A percentile compares a stretch with the other conserved stretches of the same genome.
Conservation (phyloP, 169 alveolate genomes). For the Plasmodium cynomolgi region DNA sequence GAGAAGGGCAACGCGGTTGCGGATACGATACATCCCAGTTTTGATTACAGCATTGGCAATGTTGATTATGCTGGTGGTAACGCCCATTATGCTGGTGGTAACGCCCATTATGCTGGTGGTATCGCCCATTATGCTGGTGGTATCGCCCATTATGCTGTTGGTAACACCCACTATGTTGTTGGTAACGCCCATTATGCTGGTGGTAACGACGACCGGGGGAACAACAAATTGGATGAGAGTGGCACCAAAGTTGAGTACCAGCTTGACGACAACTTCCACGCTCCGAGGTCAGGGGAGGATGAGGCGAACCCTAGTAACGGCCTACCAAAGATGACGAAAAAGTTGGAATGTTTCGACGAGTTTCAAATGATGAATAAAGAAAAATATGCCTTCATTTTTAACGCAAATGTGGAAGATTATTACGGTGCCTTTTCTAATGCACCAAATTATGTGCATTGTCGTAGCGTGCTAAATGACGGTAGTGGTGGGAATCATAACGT, state of each 20-base stretch:
- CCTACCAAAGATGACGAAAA: neutral
- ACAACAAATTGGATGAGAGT: neutral
- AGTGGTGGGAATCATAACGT: neutral
- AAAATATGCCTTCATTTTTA: constrained; percentile 46
- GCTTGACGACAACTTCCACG: neutral
- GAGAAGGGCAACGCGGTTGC: neutral
- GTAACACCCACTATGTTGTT: neutral
- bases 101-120: too few species aligned
- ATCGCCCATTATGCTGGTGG: neutral
- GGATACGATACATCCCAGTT: neutral
- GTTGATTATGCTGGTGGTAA: neutral
- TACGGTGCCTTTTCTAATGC: neutral
- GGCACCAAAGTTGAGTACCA: neutral
- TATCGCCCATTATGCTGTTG: neutral
- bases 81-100: neutral
- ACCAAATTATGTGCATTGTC: neutral
- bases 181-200: too few species aligned
- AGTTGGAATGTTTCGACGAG: constrained; percentile 29
- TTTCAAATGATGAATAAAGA: constrained; percentile 42
- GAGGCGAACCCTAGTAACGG: neutral
- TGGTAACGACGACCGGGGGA: neutral
- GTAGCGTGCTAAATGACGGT: neutral
- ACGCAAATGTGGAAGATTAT: constrained; percentile 7
- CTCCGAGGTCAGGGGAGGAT: neutral
- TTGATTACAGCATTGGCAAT: neutral